Base-by-base conservation (phyloP, 208 protist genomes). In the Polymyxa betae region DNA sequence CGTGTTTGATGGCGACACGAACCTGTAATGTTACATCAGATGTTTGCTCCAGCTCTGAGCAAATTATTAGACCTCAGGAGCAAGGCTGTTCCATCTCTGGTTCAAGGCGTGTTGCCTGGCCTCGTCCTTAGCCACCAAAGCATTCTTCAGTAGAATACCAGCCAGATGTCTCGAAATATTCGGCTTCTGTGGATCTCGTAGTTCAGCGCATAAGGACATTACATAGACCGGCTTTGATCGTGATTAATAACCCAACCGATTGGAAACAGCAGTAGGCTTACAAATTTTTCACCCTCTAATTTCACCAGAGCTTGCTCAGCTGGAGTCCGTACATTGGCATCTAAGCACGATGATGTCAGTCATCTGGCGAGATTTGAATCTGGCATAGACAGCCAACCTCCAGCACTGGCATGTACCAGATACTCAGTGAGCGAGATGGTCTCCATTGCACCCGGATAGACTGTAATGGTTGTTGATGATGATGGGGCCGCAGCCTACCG, bases 91-190 rank as follows among this genome's bases (percentile, higher is more conserved):
- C 72, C 72, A 82, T 20, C 72, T 5, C 40, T 89, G 41, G 32
- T 54, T 0, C n/a, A 89, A 32, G 0, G 40, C 40, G 24, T 38
- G 12, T 45, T 45, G 88, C 49, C 49, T 24, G 88, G 41, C 0
- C 41, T 45, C 46, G 5, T 88, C 93, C 77, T 96, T 97, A 38
- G 95, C 95, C n/a, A 94, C 95, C 0, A 99, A 93, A 77, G 96
- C 93, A 93, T 99, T 99, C 94, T 98, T 98, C 32, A 99, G 93
- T 44, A 98, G 90, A 35, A 96, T 95, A 77, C 97, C 97, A 0
- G 97, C 97, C 93, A 98, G 96, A 88, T 97, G 93, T 35, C 97
- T 96, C 32, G 94, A 92, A 68, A 95, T 92, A 0, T 90, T 38
- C 10, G 96, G 95, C 93, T 97, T 98, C 45, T 93, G 93, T 88